A percentile compares a stretch with the other conserved stretches of the same genome.
Conservation (phyloP, 352 stramenopile species). For the Pilasporangium apinafurcum region DNA sequence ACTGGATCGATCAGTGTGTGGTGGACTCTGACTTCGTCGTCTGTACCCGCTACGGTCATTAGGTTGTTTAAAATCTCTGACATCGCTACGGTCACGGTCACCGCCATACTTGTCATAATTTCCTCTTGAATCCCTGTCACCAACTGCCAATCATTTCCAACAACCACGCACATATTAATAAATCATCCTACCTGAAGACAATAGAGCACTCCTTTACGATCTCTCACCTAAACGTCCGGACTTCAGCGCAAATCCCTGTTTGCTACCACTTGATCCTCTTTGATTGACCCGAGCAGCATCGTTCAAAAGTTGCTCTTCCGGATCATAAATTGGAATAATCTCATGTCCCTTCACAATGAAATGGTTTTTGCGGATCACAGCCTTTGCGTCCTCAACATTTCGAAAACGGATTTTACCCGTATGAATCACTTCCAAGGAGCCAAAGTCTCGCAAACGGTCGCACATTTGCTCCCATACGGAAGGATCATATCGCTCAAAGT, state of each 20-base stretch:
- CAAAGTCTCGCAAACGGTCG: slow-evolving; percentile 36
- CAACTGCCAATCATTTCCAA: slow-evolving; percentile 18
- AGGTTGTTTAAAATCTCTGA: not conserved
- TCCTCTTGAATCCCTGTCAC: slow-evolving; percentile 12
- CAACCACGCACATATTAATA: too few relatives aligned
- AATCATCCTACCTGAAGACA: too few relatives aligned
- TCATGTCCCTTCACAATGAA: slow-evolving; percentile 39
- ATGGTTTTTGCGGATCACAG: slow-evolving; percentile 38
- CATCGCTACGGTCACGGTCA: slow-evolving; percentile 7
- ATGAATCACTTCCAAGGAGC: slow-evolving; percentile 28
- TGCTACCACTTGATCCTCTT: too few relatives aligned
- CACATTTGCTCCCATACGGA: slow-evolving; percentile 44
- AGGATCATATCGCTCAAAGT: slow-evolving; percentile 32
- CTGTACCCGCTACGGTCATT: not conserved
- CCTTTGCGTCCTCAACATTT: slow-evolving; percentile 45
- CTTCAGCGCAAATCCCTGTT: slow-evolving; percentile 43
- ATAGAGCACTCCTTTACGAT: too few relatives aligned
- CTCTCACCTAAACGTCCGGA: slow-evolving; percentile 44
- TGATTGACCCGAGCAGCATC: slow-evolving; percentile 47
- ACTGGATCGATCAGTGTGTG: slow-evolving; percentile 7
- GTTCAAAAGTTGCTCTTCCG: slow-evolving; percentile 49
- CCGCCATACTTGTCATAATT: slow-evolving; percentile 13
- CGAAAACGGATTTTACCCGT: slow-evolving; percentile 50
- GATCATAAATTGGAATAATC: slow-evolving; percentile 65
- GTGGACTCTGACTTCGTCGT: slow-evolving; percentile 12